Percentiles rank a stretch among this genome's conserved stretches.
Evolutionary conservation across 2,329 filamentous ascomycete genomes (phyloP).

Genomic region (Fusarium proliferatum): DNA sequence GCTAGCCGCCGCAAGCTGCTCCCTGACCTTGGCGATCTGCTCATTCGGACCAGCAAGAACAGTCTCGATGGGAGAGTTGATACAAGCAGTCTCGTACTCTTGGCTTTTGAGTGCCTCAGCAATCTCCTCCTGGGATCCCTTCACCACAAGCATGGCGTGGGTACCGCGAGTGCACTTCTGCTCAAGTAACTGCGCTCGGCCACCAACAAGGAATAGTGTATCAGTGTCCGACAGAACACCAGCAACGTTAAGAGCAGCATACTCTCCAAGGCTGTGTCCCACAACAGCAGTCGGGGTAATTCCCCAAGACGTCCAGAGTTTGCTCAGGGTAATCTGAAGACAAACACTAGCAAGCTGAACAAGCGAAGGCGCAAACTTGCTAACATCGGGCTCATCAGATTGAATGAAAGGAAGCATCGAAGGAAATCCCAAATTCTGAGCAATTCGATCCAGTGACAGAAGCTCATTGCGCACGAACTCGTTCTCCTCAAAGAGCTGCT

Average conservation of each 20-base stretch:
- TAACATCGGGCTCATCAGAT: slow-evolving; percentile 22
- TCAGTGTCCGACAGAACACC: slow-evolving; percentile 72
- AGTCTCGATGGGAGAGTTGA: slow-evolving; percentile 72
- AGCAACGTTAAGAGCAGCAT: slow-evolving; percentile 64
- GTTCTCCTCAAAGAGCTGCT: slow-evolving; percentile 49
- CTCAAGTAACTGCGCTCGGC: slow-evolving; percentile 66
- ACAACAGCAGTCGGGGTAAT: slow-evolving; percentile 57
- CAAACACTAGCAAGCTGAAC: slow-evolving; percentile 54
- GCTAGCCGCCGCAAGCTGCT: slow-evolving; percentile 5
- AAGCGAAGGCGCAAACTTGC: slow-evolving; percentile 33
- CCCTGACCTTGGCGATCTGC: slow-evolving; percentile 15
- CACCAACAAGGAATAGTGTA: slow-evolving; percentile 70
- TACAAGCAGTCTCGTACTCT: slow-evolving; percentile 61
- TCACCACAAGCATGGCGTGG: slow-evolving; percentile 52
- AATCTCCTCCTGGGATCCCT: slow-evolving; percentile 30
- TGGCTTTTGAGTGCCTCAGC: slow-evolving; percentile 17
- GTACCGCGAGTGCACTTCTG: slow-evolving; percentile 59
- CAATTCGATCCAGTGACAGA: slow-evolving; percentile 47
- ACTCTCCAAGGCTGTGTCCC: slow-evolving; percentile 57
- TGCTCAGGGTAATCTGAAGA: slow-evolving; percentile 56
- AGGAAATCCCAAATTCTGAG: slow-evolving; percentile 49
- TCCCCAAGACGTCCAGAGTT: slow-evolving; percentile 54
- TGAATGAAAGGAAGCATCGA: slow-evolving; percentile 45
- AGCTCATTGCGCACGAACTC: slow-evolving; percentile 50
- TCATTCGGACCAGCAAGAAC: slow-evolving; percentile 53